A percentile compares a stretch with the other conserved stretches of the same genome.
Conservation (phyloP, 2,329 filamentous ascomycete species). For the Periconia macrospinosa region DNA sequence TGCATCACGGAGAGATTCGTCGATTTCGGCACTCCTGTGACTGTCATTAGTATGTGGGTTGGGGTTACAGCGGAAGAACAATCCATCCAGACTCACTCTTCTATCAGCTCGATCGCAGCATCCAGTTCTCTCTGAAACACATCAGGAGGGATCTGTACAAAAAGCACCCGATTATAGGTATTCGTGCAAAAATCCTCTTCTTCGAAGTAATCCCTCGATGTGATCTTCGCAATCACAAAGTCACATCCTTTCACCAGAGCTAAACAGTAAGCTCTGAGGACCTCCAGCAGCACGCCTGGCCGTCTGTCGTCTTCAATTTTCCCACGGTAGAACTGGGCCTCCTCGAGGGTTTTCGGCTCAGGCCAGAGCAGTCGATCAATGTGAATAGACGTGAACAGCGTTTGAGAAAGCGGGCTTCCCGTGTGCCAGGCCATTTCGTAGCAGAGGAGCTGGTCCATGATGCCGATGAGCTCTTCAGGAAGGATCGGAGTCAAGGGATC, state of each 20-base stretch:
- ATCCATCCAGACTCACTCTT: constrained; percentile 28
- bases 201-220: constrained; percentile 89
- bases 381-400: constrained; percentile 89
- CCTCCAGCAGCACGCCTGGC: constrained; percentile 43
- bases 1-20: constrained; percentile 52
- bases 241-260: constrained; percentile 81
- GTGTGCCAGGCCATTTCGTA: constrained; percentile 98
- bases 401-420: constrained; percentile 94
- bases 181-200: constrained; percentile 97
- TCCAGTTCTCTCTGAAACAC: constrained; percentile 38
- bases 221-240: constrained; percentile 75
- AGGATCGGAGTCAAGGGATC: constrained; percentile 69
- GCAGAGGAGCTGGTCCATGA: constrained; percentile 90
- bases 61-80: not conserved
- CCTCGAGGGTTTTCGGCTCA: constrained; percentile 62
- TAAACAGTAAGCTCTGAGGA: constrained; percentile 84
- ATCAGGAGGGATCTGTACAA: constrained; percentile 53
- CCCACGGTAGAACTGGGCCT: constrained; percentile 62
- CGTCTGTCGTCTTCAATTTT: constrained; percentile 20
- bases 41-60: constrained; percentile 11
- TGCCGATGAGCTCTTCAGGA: constrained; percentile 81
- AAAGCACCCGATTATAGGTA: constrained; percentile 78
- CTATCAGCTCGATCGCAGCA: constrained; percentile 30
- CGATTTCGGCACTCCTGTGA: constrained; percentile 27
- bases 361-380: constrained; percentile 81